These are phyloP conservation scores for Bimuria novae-zelandiae DNA, from an alignment of 2,329 filamentous ascomycete species.

Conservation along the genomic window DNA sequence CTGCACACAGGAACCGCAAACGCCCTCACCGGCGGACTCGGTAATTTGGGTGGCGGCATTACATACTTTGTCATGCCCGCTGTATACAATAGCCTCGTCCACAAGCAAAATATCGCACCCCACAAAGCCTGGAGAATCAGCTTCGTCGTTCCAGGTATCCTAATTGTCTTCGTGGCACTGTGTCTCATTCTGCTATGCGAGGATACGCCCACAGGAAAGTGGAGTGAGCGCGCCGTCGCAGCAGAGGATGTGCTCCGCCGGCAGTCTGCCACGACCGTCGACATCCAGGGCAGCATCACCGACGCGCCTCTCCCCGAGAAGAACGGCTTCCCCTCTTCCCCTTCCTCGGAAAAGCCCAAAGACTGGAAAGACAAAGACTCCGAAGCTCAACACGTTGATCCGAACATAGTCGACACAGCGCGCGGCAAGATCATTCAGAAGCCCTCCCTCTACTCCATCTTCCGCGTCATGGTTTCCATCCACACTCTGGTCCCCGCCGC, in stretches of 20 bases:
- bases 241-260: conserved; percentile 57
- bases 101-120: conserved; percentile 58
- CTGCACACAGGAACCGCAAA: conserved; percentile 66
- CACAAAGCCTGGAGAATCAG: conserved; percentile 79
- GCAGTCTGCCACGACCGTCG: conserved; percentile 28
- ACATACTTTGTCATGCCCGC: conserved; percentile 80
- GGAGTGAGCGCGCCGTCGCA: conserved; percentile 70
- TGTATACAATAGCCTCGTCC: conserved; percentile 74
- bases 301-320: conserved; percentile 48
- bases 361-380: conserved; percentile 17
- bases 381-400: conserved; percentile 27
- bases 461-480: conserved; percentile 65
- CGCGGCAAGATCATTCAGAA: conserved; percentile 64
- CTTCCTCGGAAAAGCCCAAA: conserved; percentile 39
- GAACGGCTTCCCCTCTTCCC: conserved; percentile 25
- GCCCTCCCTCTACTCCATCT: conserved; percentile 63
- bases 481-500: conserved; percentile 58
- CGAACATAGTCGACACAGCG: conserved; percentile 55
- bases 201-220: conserved; percentile 80
- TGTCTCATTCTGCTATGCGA: conserved; percentile 72
- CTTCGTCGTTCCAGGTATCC: conserved; percentile 79
- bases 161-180: conserved; percentile 68
- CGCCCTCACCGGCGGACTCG: conserved; percentile 68
- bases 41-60: conserved; percentile 34
- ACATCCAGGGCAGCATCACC: conserved; percentile 54